Evolutionary conservation across 768 basidiomycete species (phyloP), one percentile per base, ranked within the genome.

Genomic region (Cyclocybe aegerita): DNA sequence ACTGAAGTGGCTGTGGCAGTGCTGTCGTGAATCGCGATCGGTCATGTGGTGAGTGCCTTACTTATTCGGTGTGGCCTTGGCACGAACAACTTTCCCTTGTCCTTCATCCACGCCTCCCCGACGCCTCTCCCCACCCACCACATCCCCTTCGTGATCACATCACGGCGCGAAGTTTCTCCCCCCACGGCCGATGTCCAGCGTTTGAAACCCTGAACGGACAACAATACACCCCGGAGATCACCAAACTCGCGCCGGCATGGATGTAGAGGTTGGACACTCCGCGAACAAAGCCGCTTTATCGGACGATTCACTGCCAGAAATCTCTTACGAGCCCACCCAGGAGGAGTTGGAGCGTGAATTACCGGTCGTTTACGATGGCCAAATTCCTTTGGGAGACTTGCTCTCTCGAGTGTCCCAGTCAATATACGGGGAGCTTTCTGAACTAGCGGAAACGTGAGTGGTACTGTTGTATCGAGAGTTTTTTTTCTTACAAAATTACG

Each of bases 371-470:
- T 65, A 75, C 36, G 84, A 90, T 60, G 90, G 84, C 11, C 90
- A 93, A 62, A 74, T 93, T 10, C 76, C 80, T 0, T 71, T 96
- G 7, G 80, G 82, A 14, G 86, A 90, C 39, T 64, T 94, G 36
- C 74, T 94, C 34, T 88, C 89, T 36, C 80, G 89, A 49, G 78
- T 91, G 36, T 77, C 82, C 58, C 89, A 91, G 62, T 78, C 85
- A 36, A 85, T 91, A 59, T 95, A 90, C 67, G 83, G 88, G 16
- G 90, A 94, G 62, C 70, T 95, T 35, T 82, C 82, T 1, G 92
- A 91, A 66, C 71, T 90, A 60, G 83, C 88, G 34, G 93, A 96
- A 75, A 92, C 90, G 90, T 94, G 67, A 66, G 87, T 61, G 51
- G 30, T 57, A 38, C 16, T 38, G 30, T 40, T 16, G 33, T n/a